phyloP scores from a whole-genome alignment of 352 stramenopile species.

The Globisporangium heterothallicum region DNA sequence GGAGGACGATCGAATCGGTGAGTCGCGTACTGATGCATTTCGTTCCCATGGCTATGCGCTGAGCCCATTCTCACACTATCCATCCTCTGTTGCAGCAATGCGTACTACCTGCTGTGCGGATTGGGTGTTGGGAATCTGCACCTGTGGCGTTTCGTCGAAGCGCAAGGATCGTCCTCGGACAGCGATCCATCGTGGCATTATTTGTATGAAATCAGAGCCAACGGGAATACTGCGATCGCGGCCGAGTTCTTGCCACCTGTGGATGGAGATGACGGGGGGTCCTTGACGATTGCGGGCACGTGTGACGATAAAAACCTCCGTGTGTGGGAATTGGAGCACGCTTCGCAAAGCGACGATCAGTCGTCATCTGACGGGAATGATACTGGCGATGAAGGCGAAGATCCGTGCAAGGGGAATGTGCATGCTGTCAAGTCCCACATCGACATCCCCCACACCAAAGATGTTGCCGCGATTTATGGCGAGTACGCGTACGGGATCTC shows the following conservation, averaged over 20 bases:
- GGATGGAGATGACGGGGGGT: conserved; percentile 1
- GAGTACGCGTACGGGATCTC: conserved; percentile 63
- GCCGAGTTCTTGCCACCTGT: conserved; percentile 39
- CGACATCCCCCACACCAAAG: conserved; percentile 54
- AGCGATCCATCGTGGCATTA: conserved; percentile 40
- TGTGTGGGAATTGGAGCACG: conserved; percentile 57
- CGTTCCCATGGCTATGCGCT: neutral
- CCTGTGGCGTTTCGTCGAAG: conserved; percentile 71
- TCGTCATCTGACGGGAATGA: conserved; percentile 21
- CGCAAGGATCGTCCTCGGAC: conserved; percentile 12
- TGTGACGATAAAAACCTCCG: conserved; percentile 58
- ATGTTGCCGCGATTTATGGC: conserved; percentile 52
- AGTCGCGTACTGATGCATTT: neutral
- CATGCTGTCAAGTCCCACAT: conserved; percentile 51
- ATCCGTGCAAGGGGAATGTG: conserved; percentile 5
- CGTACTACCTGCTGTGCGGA: conserved; percentile 72
- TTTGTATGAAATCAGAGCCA: conserved; percentile 45
- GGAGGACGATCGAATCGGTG: conserved; percentile 10
- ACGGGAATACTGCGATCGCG: conserved; percentile 51
- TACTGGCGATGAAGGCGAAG: conserved; percentile 16
- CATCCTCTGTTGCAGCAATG: conserved; percentile 20
- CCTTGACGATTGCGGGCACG: conserved; percentile 38
- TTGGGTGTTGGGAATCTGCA: conserved; percentile 67
- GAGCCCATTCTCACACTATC: neutral
- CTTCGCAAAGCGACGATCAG: conserved; percentile 1